A percentile compares a stretch with the other conserved stretches of the same genome.
Evolutionary conservation across 1,284 basidiomycete genomes (phyloP).

Genomic region (Moesziomyces aphidis): DNA sequence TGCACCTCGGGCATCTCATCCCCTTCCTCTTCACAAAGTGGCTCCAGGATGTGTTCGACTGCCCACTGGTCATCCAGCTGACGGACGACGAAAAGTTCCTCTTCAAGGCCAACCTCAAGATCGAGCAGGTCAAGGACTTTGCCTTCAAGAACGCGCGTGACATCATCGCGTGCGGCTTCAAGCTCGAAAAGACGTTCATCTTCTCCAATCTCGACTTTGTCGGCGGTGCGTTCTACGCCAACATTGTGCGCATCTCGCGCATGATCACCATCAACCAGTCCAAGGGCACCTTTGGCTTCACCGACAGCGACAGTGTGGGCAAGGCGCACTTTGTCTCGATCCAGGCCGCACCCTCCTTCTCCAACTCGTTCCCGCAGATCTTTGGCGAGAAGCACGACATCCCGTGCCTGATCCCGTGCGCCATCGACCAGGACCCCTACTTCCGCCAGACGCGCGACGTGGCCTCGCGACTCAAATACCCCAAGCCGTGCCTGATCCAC

Average conservation of each 20-base stretch:
- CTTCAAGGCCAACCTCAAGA: constrained; percentile 92
- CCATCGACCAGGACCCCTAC: constrained; percentile 93
- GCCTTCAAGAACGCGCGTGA: constrained; percentile 89
- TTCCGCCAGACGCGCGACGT: constrained; percentile 98
- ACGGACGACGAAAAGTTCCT: constrained; percentile 99
- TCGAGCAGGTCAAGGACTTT: constrained; percentile 88
- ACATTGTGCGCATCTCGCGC: constrained; percentile 90
- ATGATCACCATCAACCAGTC: constrained; percentile 93
- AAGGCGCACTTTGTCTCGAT: constrained; percentile 98
- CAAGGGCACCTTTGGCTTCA: constrained; percentile 96
- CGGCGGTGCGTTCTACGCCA: constrained; percentile 90
- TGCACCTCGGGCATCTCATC: constrained; percentile 98
- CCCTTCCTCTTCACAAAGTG: constrained; percentile 99
- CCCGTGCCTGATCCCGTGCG: constrained; percentile 95
- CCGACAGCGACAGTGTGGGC: constrained; percentile 91
- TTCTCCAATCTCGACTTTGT: constrained; percentile 92
- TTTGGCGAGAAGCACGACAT: constrained; percentile 87
- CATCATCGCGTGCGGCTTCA: constrained; percentile 96
- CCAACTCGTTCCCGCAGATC: constrained; percentile 98
- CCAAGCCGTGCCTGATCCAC: constrained; percentile 91
- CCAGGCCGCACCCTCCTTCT: constrained; percentile 96
- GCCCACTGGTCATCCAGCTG: constrained; percentile 92
- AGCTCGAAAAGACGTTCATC: constrained; percentile 93
- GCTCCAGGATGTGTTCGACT: constrained; percentile 96
- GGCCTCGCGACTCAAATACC: constrained; percentile 92